Evolutionary conservation across 2,329 filamentous ascomycete genomes (phyloP).

Genomic region (Verticillium tricorpus): DNA sequence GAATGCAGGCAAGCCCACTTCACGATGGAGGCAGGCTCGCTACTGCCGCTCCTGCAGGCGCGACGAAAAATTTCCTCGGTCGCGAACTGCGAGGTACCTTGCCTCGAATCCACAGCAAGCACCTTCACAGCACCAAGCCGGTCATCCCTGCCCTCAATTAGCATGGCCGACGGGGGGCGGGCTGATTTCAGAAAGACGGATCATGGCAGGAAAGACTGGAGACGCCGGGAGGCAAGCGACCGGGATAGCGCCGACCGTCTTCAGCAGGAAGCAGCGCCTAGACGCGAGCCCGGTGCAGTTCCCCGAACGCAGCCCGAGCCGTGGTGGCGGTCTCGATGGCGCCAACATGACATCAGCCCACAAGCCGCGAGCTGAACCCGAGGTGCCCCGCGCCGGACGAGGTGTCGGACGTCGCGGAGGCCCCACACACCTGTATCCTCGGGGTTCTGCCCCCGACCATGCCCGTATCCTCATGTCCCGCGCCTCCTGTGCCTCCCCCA

Average conservation of each 20-base stretch:
- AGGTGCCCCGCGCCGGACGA: background rate
- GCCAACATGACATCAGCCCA: background rate
- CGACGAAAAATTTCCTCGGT: background rate
- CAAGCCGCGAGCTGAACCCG: background rate
- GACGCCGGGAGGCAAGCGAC: background rate
- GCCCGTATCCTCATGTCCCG: background rate
- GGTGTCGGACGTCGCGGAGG: background rate
- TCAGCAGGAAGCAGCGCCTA: background rate
- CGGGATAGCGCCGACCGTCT: background rate
- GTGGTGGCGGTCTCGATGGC: background rate
- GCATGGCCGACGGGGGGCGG: background rate
- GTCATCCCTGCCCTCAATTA: background rate
- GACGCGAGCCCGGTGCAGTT: background rate
- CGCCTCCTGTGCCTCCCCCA: background rate
- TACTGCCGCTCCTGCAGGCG: background rate
- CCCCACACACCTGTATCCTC: background rate
- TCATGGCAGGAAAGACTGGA: background rate
- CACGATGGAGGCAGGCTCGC: background rate
- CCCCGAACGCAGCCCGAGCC: background rate
- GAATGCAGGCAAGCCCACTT: background rate
- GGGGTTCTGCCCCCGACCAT: background rate
- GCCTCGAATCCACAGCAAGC: too few species aligned
- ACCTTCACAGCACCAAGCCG: background rate
- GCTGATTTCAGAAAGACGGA: background rate
- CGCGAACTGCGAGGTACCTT: background rate